Percentiles rank a stretch among this genome's conserved stretches.
Conservation (phyloP, 2,329 filamentous ascomycete species). For the Aspergillus latus region DNA sequence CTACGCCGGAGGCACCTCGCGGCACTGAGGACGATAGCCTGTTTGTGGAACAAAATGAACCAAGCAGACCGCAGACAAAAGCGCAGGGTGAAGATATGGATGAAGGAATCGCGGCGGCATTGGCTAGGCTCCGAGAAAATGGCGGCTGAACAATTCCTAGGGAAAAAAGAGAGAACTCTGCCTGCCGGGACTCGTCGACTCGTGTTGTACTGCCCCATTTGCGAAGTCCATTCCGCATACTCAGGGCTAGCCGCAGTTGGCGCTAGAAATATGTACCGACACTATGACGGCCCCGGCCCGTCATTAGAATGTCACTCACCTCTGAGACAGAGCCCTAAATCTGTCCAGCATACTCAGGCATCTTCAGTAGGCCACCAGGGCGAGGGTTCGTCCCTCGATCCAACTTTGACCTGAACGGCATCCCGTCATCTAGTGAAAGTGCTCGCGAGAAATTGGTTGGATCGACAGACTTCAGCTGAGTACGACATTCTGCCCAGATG, state of each 20-base stretch:
- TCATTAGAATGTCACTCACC: too few relatives aligned
- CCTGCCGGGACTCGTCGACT: neutral
- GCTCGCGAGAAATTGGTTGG: too few relatives aligned
- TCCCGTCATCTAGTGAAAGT: neutral
- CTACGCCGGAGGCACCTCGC: constrained; percentile 30
- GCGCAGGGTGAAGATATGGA: constrained; percentile 48
- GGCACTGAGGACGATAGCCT: constrained; percentile 51
- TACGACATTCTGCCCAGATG: neutral
- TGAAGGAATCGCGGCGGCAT: constrained; percentile 59
- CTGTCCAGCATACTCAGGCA: too few relatives aligned
- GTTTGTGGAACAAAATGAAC: constrained; percentile 31
- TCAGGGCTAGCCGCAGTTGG: too few relatives aligned
- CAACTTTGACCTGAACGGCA: neutral
- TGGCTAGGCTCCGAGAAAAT: constrained; percentile 54
- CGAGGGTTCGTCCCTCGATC: neutral
- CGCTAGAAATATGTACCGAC: too few relatives aligned
- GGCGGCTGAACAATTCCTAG: constrained; percentile 22
- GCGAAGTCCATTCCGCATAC: neutral
- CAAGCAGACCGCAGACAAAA: constrained; percentile 17
- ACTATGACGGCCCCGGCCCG: too few relatives aligned
- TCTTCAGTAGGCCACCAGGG: too few relatives aligned
- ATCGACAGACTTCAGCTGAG: too few relatives aligned
- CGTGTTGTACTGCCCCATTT: neutral
- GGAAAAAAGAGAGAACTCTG: neutral
- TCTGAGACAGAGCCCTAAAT: too few relatives aligned